Evolutionary conservation across 2,329 filamentous ascomycete genomes (phyloP).

Genomic region (Pseudohalonectria lignicola): DNA sequence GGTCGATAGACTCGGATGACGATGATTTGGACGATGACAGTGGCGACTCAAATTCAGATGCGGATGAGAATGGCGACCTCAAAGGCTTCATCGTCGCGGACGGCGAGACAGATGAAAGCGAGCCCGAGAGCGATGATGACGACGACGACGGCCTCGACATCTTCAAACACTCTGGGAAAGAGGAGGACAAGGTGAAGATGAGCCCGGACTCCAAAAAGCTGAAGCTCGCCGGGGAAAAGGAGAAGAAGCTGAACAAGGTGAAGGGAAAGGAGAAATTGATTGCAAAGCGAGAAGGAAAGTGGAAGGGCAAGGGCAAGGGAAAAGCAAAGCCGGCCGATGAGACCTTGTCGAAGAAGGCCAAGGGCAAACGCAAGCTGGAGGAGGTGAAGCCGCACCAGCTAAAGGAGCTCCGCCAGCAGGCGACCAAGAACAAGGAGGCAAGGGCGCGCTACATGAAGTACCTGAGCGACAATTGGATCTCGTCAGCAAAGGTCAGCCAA

Average conservation of each 20-base stretch:
- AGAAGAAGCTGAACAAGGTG: background rate
- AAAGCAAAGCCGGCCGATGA: slow-evolving; percentile 9
- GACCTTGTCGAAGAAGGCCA: slow-evolving; percentile 29
- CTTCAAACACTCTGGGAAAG: too few relatives aligned
- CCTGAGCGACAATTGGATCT: slow-evolving; percentile 56
- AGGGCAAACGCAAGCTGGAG: slow-evolving; percentile 34
- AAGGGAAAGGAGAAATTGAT: background rate
- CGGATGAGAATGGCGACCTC: slow-evolving; percentile 25
- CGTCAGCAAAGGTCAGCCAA: slow-evolving; percentile 66
- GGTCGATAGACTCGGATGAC: too few relatives aligned
- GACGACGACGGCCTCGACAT: slow-evolving; percentile 12
- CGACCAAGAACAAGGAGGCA: slow-evolving; percentile 49
- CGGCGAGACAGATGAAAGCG: slow-evolving; percentile 15
- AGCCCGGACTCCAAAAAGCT: background rate
- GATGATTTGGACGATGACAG: too few relatives aligned
- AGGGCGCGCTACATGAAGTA: slow-evolving; percentile 60
- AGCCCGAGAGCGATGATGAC: slow-evolving; percentile 14
- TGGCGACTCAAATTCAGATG: slow-evolving; percentile 8
- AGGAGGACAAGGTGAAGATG: background rate
- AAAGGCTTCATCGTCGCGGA: slow-evolving; percentile 42
- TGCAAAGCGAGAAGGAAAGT: too few relatives aligned
- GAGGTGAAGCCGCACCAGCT: slow-evolving; percentile 24
- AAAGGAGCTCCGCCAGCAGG: slow-evolving; percentile 50
- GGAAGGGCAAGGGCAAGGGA: slow-evolving; percentile 5
- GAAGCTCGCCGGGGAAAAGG: too few relatives aligned